Evolutionary conservation across 176 grass and related monocot genomes (phyloP).

Genomic region (Eleusine coracana): DNA sequence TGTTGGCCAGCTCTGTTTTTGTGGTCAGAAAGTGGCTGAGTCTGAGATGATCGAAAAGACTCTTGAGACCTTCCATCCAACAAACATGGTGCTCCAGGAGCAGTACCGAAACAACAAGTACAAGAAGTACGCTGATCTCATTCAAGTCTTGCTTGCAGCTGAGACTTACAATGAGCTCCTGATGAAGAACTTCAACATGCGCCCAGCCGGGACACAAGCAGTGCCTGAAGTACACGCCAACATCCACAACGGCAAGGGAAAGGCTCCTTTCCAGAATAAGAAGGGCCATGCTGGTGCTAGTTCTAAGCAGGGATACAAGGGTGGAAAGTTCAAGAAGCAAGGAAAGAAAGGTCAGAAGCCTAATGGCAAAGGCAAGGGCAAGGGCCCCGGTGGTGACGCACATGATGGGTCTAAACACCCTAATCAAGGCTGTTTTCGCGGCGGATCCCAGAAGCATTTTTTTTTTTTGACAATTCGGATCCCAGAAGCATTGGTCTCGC

Average conservation of each 20-base stretch:
- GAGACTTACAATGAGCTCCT: not conserved
- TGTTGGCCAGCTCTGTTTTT: not conserved
- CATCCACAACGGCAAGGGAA: not conserved
- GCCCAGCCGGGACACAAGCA: not conserved
- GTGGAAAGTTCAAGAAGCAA: not conserved
- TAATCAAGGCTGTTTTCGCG: not conserved
- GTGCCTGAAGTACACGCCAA: too few relatives aligned
- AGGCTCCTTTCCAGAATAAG: not conserved
- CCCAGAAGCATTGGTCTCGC: not conserved
- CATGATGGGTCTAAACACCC: not conserved
- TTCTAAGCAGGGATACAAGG: not conserved
- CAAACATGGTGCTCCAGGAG: not conserved
- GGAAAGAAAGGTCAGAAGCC: not conserved
- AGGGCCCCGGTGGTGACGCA: not conserved
- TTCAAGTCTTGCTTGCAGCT: not conserved
- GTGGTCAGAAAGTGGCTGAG: not conserved
- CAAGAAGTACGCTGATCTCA: not conserved
- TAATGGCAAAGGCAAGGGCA: not conserved
- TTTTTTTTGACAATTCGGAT: not conserved
- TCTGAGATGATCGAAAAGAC: not conserved
- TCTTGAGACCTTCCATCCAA: not conserved
- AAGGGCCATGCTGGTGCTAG: not conserved
- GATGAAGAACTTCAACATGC: constrained; percentile 4
- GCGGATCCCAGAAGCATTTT: not conserved
- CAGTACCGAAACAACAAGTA: not conserved